Percentiles rank a stretch among this genome's conserved stretches.
These are phyloP conservation scores for Eucalyptus cloeziana DNA, from an alignment of 345 rosid genomes.

Conservation along the genomic window DNA sequence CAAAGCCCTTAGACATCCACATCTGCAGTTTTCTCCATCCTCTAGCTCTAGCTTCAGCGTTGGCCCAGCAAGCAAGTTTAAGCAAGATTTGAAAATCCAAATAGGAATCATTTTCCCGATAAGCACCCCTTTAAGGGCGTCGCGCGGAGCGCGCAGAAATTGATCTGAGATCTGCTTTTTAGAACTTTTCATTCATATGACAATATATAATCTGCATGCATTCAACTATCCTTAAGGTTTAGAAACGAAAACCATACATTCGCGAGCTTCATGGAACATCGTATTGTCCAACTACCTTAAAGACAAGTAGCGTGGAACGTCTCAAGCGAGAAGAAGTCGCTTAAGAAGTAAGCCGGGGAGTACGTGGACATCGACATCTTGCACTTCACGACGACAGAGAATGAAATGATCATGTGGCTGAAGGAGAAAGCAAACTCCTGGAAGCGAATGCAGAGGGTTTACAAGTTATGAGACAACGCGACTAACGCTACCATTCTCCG, in stretches of 20 bases:
- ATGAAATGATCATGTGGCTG: background rate
- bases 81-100: background rate
- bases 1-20: background rate
- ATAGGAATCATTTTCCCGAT: background rate
- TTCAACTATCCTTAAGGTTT: background rate
- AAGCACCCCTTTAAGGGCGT: background rate
- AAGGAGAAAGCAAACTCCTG: background rate
- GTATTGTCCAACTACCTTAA: background rate
- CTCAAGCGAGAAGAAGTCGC: background rate
- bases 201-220: background rate
- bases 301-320: background rate
- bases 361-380: background rate
- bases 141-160: background rate
- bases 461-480: background rate
- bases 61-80: background rate
- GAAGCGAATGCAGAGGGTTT: background rate
- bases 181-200: background rate
- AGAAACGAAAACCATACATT: background rate
- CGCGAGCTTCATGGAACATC: background rate
- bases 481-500: background rate
- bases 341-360: background rate
- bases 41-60: background rate
- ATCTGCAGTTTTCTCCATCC: background rate
- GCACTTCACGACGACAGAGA: background rate
- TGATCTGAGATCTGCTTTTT: background rate